phyloP scores from a whole-genome alignment of 2,329 filamentous ascomycete species.

The Botryosphaeria dothidea region DNA sequence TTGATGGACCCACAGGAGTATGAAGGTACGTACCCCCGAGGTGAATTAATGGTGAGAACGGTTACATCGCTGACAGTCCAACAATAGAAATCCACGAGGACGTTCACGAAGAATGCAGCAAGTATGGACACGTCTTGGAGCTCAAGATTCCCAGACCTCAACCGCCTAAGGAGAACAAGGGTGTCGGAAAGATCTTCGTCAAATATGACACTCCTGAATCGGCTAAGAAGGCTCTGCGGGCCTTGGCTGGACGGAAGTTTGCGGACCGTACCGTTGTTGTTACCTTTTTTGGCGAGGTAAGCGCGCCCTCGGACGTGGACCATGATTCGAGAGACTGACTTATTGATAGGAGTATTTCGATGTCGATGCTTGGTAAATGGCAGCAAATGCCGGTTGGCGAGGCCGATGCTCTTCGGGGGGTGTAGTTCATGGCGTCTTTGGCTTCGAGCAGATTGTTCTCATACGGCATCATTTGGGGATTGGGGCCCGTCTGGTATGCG shows the following conservation, averaged over 20 bases:
- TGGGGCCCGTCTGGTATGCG: background rate
- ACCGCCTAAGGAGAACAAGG: constrained; percentile 79
- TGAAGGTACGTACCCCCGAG: constrained; percentile 64
- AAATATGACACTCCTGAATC: constrained; percentile 81
- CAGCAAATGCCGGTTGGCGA: background rate
- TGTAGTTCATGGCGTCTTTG: constrained; percentile 7
- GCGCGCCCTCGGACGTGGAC: background rate
- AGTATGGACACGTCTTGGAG: constrained; percentile 83
- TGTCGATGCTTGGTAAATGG: constrained; percentile 21
- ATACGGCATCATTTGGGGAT: constrained; percentile 1
- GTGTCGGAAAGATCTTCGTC: constrained; percentile 96
- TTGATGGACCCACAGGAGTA: constrained; percentile 93
- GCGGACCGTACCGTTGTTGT: constrained; percentile 94
- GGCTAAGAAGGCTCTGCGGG: constrained; percentile 80
- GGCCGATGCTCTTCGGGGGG: background rate
- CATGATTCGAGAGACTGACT: background rate
- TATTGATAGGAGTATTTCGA: constrained; percentile 21
- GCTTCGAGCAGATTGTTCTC: constrained; percentile 11
- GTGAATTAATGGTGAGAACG: constrained; percentile 3
- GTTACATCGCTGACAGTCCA: constrained; percentile 37
- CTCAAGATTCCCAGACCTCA: constrained; percentile 90
- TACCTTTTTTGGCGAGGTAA: constrained; percentile 92
- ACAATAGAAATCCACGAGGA: constrained; percentile 94
- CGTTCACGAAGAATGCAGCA: constrained; percentile 86
- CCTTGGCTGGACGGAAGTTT: constrained; percentile 94